phyloP scores from a whole-genome alignment of 495 filamentous ascomycete genomes.

The Bathelium albidoporum region DNA sequence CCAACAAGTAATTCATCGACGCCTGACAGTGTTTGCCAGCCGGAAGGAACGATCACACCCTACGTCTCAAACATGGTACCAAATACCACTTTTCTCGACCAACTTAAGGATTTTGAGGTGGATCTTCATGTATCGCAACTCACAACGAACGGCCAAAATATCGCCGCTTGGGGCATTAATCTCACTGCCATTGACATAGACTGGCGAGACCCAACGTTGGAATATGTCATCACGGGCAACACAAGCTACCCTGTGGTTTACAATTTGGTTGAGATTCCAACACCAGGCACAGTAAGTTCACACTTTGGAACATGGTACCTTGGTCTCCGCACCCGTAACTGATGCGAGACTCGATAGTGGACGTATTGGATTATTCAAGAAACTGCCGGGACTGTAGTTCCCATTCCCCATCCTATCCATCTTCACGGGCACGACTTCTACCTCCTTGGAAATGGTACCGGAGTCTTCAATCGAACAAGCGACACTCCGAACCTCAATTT shows the following conservation, averaged over 20 bases:
- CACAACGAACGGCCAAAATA: constrained; percentile 25
- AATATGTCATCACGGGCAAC: constrained; percentile 27
- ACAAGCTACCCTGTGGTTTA: constrained; percentile 22
- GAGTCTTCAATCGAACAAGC: constrained; percentile 11
- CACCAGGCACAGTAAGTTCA: constrained; percentile 17
- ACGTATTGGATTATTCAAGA: constrained; percentile 32
- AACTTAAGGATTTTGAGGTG: constrained; percentile 24
- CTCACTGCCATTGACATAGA: constrained; percentile 26
- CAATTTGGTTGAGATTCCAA: constrained; percentile 30
- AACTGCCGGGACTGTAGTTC: constrained; percentile 9
- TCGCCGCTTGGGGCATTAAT: constrained; percentile 32
- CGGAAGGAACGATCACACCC: constrained; percentile 10
- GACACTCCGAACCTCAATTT: constrained; percentile 19
- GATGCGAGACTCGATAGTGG: constrained; percentile 16
- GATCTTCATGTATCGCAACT: constrained; percentile 15
- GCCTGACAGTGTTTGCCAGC: constrained; percentile 14
- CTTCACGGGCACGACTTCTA: constrained; percentile 32
- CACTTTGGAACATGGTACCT: background rate
- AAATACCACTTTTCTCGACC: constrained; percentile 15
- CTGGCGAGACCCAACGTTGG: constrained; percentile 30
- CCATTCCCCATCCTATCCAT: constrained; percentile 29
- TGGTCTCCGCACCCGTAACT: background rate
- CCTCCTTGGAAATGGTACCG: constrained; percentile 22
- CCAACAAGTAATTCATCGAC: constrained; percentile 14
- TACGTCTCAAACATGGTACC: constrained; percentile 19